These are phyloP conservation scores for Cystobasidiaceae sp. DNA, from an alignment of 1,284 basidiomycete species.

Conservation along the genomic window DNA sequence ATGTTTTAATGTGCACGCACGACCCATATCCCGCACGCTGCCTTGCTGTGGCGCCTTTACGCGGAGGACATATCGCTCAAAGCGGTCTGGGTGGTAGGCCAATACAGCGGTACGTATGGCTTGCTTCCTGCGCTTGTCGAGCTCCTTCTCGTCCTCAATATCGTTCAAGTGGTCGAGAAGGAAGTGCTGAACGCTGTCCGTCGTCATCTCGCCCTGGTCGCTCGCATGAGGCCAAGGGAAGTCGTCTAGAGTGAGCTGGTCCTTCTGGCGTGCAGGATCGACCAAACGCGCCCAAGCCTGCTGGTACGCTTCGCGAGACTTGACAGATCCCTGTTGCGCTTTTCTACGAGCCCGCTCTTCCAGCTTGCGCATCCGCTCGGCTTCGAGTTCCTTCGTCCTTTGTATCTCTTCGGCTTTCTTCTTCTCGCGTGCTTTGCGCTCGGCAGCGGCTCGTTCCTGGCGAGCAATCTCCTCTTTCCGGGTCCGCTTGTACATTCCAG, in stretches of 20 bases:
- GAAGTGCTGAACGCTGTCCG: constrained; percentile 14
- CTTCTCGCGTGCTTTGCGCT: constrained; percentile 10
- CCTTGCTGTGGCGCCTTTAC: constrained; percentile 14
- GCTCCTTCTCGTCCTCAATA: constrained; percentile 1
- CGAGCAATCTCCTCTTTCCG: constrained; percentile 31
- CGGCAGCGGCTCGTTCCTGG: constrained; percentile 10
- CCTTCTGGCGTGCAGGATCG: constrained; percentile 9
- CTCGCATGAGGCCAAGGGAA: constrained; percentile 32
- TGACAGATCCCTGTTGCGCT: constrained; percentile 12
- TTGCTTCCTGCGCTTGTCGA: constrained; percentile 23
- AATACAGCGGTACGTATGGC: constrained; percentile 30
- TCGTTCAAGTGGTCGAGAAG: constrained; percentile 19
- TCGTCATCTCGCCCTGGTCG: constrained; percentile 15
- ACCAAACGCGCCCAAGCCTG: constrained; percentile 28
- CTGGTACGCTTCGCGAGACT: constrained; percentile 26
- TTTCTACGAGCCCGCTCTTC: constrained; percentile 22
- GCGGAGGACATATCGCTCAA: constrained; percentile 28
- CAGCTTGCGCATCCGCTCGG: constrained; percentile 22
- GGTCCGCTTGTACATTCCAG: constrained; percentile 30
- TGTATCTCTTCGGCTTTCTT: constrained; percentile 17
- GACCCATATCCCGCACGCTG: constrained; percentile 27
- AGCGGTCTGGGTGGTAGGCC: constrained; percentile 34
- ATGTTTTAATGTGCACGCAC: background rate
- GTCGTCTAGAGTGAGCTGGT: constrained; percentile 8
- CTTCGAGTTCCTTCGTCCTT: constrained; percentile 21